phyloP scores from a whole-genome alignment of 176 grass and related monocot genomes.

The Puya raimondii region DNA sequence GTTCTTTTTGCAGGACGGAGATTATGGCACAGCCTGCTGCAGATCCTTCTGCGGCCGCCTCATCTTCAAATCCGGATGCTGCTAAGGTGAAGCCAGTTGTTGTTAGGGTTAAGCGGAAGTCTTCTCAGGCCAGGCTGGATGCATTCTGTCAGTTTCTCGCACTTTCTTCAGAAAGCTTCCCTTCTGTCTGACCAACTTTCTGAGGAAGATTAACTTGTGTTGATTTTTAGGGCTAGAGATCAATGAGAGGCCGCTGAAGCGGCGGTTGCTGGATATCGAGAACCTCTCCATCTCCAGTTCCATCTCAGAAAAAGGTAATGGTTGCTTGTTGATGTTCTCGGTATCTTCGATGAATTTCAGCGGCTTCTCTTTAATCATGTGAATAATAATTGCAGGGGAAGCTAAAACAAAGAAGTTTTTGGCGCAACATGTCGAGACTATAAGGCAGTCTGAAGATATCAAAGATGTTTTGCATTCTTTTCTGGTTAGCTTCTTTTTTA shows the following conservation, averaged over 20 bases:
- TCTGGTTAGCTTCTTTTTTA: conserved; percentile 32
- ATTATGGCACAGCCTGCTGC: not conserved
- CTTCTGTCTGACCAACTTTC: not conserved
- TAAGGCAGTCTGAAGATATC: conserved; percentile 40
- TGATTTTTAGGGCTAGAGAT: conserved; percentile 68
- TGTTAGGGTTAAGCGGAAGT: conserved; percentile 80
- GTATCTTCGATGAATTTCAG: too few relatives aligned
- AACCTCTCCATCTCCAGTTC: conserved; percentile 49
- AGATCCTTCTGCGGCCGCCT: not conserved
- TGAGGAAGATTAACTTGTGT: not conserved
- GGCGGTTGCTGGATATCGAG: conserved; percentile 53
- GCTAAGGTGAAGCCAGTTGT: conserved; percentile 42
- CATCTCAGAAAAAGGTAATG: conserved; percentile 30
- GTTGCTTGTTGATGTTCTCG: too few relatives aligned
- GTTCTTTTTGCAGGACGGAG: conserved; percentile 8
- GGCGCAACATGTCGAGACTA: conserved; percentile 63
- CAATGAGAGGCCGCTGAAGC: conserved; percentile 69
- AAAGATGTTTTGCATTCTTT: conserved; percentile 62
- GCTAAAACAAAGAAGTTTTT: conserved; percentile 61
- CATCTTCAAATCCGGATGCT: conserved; percentile 6
- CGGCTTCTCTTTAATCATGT: not conserved
- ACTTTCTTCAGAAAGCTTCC: not conserved
- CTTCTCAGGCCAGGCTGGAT: conserved; percentile 43
- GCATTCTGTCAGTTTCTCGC: conserved; percentile 54
- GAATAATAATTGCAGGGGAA: conserved; percentile 32